phyloP scores from a whole-genome alignment of 345 rosid species.

The Brassica incana region DNA sequence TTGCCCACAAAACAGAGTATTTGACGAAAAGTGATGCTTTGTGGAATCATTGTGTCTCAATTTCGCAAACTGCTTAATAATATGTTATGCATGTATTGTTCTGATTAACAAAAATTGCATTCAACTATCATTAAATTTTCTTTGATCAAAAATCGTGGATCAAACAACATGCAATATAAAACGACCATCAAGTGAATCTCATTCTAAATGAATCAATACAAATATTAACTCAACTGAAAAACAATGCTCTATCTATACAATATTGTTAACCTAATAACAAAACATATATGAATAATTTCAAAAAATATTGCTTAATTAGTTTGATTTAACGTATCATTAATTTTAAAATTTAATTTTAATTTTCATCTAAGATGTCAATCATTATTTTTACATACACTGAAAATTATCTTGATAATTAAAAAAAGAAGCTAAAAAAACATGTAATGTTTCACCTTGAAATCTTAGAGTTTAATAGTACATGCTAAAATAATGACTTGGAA shows the following conservation, averaged over 20 bases:
- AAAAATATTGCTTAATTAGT: too few species aligned
- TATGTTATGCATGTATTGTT: background rate
- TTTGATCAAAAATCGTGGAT: background rate
- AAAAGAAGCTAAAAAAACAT: too few species aligned
- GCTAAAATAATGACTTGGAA: too few species aligned
- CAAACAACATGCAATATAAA: background rate
- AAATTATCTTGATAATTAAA: too few species aligned
- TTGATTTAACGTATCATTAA: background rate
- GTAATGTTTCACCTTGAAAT: too few species aligned
- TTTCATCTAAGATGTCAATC: too few species aligned
- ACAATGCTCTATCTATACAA: background rate
- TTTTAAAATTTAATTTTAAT: too few species aligned
- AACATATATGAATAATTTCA: too few species aligned
- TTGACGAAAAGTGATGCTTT: background rate
- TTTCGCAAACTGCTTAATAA: background rate
- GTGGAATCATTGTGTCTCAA: background rate
- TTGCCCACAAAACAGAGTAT: background rate
- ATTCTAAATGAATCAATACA: background rate
- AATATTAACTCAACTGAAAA: too few species aligned
- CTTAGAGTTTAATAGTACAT: too few species aligned
- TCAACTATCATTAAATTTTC: background rate
- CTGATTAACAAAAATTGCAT: too few species aligned
- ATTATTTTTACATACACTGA: too few species aligned
- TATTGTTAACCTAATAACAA: background rate
- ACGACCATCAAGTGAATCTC: background rate